Percentiles rank a stretch among this genome's conserved stretches.
Conservation (phyloP, 345 rosid genomes). For the Dipteronia sinensis region DNA sequence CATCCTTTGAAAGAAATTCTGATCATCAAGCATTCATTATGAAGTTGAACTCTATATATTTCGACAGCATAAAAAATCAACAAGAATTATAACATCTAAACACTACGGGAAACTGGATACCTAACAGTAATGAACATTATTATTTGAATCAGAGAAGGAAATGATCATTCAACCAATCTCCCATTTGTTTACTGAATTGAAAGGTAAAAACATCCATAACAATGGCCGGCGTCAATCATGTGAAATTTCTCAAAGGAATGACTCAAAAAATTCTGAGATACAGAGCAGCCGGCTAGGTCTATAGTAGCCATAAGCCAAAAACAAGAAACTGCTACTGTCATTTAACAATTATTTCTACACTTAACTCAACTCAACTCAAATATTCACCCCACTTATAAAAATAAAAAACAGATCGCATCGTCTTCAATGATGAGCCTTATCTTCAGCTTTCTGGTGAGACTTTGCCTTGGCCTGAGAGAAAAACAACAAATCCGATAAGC, state of each 20-base stretch:
- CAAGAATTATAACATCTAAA: neutral
- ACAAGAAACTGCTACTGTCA: conserved; percentile 13
- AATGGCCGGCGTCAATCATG: conserved; percentile 2
- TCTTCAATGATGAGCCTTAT: conserved; percentile 55
- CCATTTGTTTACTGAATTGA: neutral
- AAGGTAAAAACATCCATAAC: conserved; percentile 2
- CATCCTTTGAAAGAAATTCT: neutral
- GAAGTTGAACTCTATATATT: neutral
- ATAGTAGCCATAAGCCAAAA: conserved; percentile 23
- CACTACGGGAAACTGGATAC: neutral
- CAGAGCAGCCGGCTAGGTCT: conserved; percentile 15
- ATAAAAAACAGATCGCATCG: conserved; percentile 15
- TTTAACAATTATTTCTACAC: conserved; percentile 36
- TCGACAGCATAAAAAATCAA: neutral
- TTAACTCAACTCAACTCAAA: conserved; percentile 26
- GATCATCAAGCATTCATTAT: neutral
- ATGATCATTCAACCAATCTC: conserved; percentile 12
- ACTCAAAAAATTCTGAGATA: neutral
- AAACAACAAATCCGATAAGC: conserved; percentile 1
- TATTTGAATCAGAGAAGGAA: conserved; percentile 23
- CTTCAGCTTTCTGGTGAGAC: conserved; percentile 60
- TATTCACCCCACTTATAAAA: conserved; percentile 3
- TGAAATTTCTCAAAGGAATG: conserved; percentile 9
- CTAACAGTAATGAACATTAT: conserved; percentile 5
- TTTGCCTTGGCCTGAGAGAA: conserved; percentile 52